Evolutionary conservation across 2,329 filamentous ascomycete species (phyloP), one percentile per base, ranked within the genome.

Genomic region (Purpureocillium lavendulum): DNA sequence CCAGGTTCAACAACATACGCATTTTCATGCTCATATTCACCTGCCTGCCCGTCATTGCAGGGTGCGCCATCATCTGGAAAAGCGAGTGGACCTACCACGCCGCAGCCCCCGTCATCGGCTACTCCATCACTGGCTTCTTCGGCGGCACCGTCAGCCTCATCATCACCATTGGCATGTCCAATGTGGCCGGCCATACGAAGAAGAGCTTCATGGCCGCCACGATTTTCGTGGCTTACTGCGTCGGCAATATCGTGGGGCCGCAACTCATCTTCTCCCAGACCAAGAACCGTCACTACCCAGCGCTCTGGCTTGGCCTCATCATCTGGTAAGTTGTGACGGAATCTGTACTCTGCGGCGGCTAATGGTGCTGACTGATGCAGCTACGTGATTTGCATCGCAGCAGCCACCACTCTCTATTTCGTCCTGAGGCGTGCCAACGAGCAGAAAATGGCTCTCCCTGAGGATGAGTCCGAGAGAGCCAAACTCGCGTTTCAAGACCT

Each of bases 171-270:
- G 68, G 68, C 28, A 71, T 71, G 67, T 74, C 75, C 10, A 88
- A 88, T 47, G 81, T 87, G 0, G 82, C 83, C 0, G 84, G 84
- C 0, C 74, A 83, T 17, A 87, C 83, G 0, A 88, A 88, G 64
- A 87, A 87, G 66, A 83, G 78, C 46, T 80, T 83, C 50, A 86
- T 84, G 70, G 80, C 83, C 0, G 78, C 80, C 0, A 78, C 79
- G 0, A 81, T 85, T 1, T 88, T 87, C 45, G 80, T 85, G 0
- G 82, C 80, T 1, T 87, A 87, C 52, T 84, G 81, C 40, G 77
- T 87, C 3, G 71, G 83, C 2, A 87, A 87, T 49, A 87, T 88
- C 37, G 77, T 87, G 17, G 83, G 83, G 0, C 84, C 84, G 4
- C 81, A 84, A 59, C 65, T 87, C 30, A 73, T 87, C 31, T 75